Conservation (phyloP, 2,329 filamentous ascomycete genomes). For the Colletotrichum eleusines region DNA sequence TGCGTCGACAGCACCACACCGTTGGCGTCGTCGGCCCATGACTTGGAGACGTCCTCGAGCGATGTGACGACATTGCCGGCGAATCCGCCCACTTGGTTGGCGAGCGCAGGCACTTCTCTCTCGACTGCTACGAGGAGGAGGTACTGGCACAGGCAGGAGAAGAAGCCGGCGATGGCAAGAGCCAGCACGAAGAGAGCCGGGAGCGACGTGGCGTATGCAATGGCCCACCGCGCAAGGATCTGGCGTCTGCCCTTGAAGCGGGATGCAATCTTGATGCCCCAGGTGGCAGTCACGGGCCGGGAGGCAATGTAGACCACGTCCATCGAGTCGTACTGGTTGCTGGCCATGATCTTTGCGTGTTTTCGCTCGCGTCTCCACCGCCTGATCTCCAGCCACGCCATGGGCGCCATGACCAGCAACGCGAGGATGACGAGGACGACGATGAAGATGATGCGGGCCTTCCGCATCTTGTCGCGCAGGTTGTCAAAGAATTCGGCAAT, state of each 20-base stretch:
- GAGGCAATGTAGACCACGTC: constrained; percentile 91
- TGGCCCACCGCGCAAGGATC: constrained; percentile 82
- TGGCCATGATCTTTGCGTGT: constrained; percentile 74
- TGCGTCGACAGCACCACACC: constrained; percentile 78
- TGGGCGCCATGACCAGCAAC: constrained; percentile 78
- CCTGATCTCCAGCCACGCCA: constrained; percentile 84
- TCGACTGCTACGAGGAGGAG: constrained; percentile 80
- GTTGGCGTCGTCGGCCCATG: constrained; percentile 85
- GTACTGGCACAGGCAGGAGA: constrained; percentile 86
- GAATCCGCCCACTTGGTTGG: constrained; percentile 81
- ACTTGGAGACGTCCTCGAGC: constrained; percentile 77
- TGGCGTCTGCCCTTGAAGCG: constrained; percentile 75
- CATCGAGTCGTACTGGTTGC: constrained; percentile 80
- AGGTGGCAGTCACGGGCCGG: constrained; percentile 78
- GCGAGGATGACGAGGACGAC: constrained; percentile 80
- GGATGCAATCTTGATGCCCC: constrained; percentile 77
- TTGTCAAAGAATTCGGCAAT: constrained; percentile 87
- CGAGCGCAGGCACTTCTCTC: constrained; percentile 80
- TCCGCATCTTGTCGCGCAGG: constrained; percentile 74
- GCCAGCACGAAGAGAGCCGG: constrained; percentile 89
- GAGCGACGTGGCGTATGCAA: constrained; percentile 88
- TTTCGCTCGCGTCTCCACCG: constrained; percentile 80
- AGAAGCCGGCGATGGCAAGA: constrained; percentile 83
- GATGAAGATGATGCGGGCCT: constrained; percentile 81
- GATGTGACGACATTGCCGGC: constrained; percentile 81